A percentile compares a stretch with the other conserved stretches of the same genome.
Evolutionary conservation across 345 rosid genomes (phyloP).

Genomic region (Diplotaxis tenuifolia): DNA sequence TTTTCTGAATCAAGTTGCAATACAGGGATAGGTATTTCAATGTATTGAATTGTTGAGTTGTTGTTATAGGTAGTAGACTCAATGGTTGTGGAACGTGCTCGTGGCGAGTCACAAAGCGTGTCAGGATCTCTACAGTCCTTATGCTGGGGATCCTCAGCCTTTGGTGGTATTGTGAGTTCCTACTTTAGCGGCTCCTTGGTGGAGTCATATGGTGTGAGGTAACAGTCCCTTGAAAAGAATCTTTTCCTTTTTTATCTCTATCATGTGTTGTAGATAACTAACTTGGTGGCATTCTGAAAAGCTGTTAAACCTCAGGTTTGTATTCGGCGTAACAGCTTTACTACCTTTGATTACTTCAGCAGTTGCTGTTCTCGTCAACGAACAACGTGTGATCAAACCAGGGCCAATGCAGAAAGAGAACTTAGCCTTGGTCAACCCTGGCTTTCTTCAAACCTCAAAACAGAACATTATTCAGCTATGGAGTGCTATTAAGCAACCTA

Average conservation of each 20-base stretch:
- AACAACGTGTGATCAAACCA: conserved; percentile 56
- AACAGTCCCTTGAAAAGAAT: background rate
- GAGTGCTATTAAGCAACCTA: conserved; percentile 76
- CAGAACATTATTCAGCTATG: conserved; percentile 61
- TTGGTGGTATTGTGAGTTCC: conserved; percentile 96
- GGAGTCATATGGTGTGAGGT: conserved; percentile 90
- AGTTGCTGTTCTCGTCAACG: conserved; percentile 91
- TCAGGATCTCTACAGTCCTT: conserved; percentile 91
- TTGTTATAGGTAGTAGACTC: conserved; percentile 84
- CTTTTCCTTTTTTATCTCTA: background rate
- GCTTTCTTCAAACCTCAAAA: conserved; percentile 68
- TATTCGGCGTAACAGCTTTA: conserved; percentile 89
- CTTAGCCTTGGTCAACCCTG: conserved; percentile 40
- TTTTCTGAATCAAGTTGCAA: too few species aligned
- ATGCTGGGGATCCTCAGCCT: conserved; percentile 98
- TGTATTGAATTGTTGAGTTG: background rate
- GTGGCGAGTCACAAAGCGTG: conserved; percentile 94
- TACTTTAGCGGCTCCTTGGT: conserved; percentile 95
- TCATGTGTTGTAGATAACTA: conserved; percentile 18
- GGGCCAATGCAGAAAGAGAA: conserved; percentile 42
- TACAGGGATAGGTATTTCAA: background rate
- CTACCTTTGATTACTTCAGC: conserved; percentile 84
- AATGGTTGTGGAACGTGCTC: conserved; percentile 97
- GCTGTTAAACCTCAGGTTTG: conserved; percentile 65
- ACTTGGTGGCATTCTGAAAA: conserved; percentile 32